Evolutionary conservation across 2,329 filamentous ascomycete genomes (phyloP), one percentile per base, ranked within the genome.

Genomic region (Xylariaceae sp.): DNA sequence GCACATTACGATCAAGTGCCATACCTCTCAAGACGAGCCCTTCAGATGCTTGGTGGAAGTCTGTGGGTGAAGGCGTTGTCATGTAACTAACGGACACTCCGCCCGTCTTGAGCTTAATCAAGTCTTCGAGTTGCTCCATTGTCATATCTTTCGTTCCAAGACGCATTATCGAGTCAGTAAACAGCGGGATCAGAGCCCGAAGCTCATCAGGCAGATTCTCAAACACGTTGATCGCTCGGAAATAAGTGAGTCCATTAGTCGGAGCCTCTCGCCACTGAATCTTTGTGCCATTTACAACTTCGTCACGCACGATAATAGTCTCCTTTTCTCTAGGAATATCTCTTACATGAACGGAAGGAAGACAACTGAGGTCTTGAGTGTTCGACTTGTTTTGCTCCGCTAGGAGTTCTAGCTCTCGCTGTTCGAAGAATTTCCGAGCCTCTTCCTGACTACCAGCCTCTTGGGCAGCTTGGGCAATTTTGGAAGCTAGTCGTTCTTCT

Each of bases 241-340:
- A 96, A 70, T 99, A 99, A 1, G 93, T 97, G 53, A 99, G 76
- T 0, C 94, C 94, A 65, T 99, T 99, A 0, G 94, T 99, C 2
- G 91, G 89, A 6, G 92, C 91, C 71, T 96, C 91, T 44, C 88
- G 87, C 92, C 92, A 97, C 65, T 97, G 90, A 3, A 94, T 84
- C 39, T 87, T 84, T 33, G 88, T 82, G 30, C 82, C 80, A 35
- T 83, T 81, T 8, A 88, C 70, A 9, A 77, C 75, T n/a, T 88
- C 84, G 58, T 93, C 89, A 49, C 82, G 81, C 33, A 86, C 65
- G 3, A 75, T 66, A 0, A 80, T 71, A 0, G 74, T 72, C 64
- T 92, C 88, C 67, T 89, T 90, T 56, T 83, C 77, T 49, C 92
- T 83, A 0, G 91, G 89, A 53, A 99, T 97, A 65, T 99, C 94